These are phyloP conservation scores for Yamadazyma atlantica DNA, from an alignment of 1,139 yeast genomes.

Conservation along the genomic window DNA sequence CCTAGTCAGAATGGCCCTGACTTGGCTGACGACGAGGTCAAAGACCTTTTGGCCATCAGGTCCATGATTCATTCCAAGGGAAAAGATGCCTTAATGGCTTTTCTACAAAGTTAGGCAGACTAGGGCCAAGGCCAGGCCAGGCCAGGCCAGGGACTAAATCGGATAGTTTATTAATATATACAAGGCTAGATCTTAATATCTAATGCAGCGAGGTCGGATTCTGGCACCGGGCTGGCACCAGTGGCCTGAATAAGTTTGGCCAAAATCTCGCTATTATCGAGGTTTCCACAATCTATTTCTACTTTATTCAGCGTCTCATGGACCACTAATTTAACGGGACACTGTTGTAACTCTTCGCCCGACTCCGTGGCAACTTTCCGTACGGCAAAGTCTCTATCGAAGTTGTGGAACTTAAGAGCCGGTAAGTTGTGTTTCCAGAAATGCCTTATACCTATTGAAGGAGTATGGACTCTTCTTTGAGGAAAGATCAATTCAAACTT, in stretches of 20 bases:
- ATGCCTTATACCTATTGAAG: slow-evolving; percentile 38
- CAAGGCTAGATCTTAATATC: slow-evolving; percentile 9
- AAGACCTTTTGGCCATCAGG: slow-evolving; percentile 58
- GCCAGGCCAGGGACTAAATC: no score
- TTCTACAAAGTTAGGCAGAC: no score
- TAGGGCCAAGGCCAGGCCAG: no score
- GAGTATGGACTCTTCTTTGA: slow-evolving; percentile 26
- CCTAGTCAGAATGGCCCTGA: no score
- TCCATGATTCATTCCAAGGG: slow-evolving; percentile 69
- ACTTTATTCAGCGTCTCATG: slow-evolving; percentile 17
- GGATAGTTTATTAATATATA: slow-evolving; percentile 4
- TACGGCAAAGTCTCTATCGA: slow-evolving; percentile 61
- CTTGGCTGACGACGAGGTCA: slow-evolving; percentile 33
- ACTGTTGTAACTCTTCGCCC: slow-evolving; percentile 38
- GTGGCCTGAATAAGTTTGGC: slow-evolving; percentile 31
- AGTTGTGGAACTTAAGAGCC: slow-evolving; percentile 80
- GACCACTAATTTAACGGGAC: slow-evolving; percentile 47
- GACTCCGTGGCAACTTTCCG: slow-evolving; percentile 49
- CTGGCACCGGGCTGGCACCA: slow-evolving; percentile 28
- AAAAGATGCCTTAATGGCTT: slow-evolving; percentile 58
- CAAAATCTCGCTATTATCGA: slow-evolving; percentile 23
- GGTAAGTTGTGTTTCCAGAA: slow-evolving; percentile 80
- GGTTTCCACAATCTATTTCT: slow-evolving; percentile 30
- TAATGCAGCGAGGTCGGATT: slow-evolving; percentile 18
- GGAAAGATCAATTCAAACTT: slow-evolving; percentile 33